Conservation (phyloP, 345 rosid species). For the Hibiscus mutabilis region DNA sequence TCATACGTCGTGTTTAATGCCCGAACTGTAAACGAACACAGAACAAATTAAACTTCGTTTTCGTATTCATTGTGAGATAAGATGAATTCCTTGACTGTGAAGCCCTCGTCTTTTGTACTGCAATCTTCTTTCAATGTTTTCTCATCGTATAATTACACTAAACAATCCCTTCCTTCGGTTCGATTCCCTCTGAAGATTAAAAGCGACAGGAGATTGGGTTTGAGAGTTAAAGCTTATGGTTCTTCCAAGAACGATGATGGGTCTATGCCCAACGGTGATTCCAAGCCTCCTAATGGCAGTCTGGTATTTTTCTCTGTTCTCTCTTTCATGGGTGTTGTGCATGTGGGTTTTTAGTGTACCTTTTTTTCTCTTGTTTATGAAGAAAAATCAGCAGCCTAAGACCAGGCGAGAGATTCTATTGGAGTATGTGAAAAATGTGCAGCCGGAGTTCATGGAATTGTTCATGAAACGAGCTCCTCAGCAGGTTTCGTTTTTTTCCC, state of each 20-base stretch:
- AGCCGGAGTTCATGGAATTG: conserved; percentile 92
- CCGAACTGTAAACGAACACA: not conserved
- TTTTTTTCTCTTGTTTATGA: not conserved
- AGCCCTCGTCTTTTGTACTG: conserved; percentile 29
- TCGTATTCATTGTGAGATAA: not conserved
- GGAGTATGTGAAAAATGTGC: conserved; percentile 93
- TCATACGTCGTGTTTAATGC: not conserved
- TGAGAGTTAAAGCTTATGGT: conserved; percentile 51
- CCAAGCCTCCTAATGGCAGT: conserved; percentile 60
- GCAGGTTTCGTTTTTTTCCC: conserved; percentile 41
- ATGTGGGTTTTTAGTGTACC: conserved; percentile 9
- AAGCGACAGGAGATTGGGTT: conserved; percentile 23
- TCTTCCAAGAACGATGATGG: conserved; percentile 45
- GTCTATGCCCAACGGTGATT: conserved; percentile 39
- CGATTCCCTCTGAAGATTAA: conserved; percentile 30
- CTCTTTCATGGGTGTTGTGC: not conserved
- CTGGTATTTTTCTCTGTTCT: conserved; percentile 33
- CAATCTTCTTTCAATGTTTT: conserved; percentile 24
- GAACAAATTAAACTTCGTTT: not conserved
- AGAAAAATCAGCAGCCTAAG: conserved; percentile 39
- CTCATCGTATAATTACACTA: conserved; percentile 22
- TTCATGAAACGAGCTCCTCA: conserved; percentile 84
- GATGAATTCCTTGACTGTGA: conserved; percentile 57
- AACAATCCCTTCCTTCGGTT: conserved; percentile 30
- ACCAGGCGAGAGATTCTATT: conserved; percentile 70